Evolutionary conservation across 495 filamentous ascomycete genomes (phyloP), one percentile per base, ranked within the genome.

Genomic region (Daldinia loculata): DNA sequence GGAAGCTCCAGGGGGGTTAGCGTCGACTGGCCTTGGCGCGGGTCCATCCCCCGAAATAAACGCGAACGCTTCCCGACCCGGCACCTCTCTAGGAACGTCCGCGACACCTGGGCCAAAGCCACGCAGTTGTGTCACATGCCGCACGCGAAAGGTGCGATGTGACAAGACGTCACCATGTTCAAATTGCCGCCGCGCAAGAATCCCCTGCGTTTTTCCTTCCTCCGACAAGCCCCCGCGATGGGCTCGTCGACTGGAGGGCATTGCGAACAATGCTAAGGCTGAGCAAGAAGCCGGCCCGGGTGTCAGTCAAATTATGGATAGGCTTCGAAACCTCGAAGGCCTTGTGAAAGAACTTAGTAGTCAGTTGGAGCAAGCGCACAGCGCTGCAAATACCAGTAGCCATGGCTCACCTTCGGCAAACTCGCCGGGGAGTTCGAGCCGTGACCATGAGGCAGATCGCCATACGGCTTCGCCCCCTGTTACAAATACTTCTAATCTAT

Each of bases 111-210:
- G 11, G 9, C 67, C 75, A 22, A 86, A 87, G 67, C 72, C 69
- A 50, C 85, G 86, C 36, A 88, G 87, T 66, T 89, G 88, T 45
- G 78, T 84, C 22, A 79, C 83, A 45, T 90, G 88, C 69, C 80
- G 88, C 9, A 79, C 76, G 14, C 85, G 88, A 19, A 90, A 89
- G 66, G 88, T 90, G 19, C 84, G 86, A 52, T 90, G 88, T 70
- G 84, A 90, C 71, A 89, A 89, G 71, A 75, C 75, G 36, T 82
- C 82, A 1, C 87, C 88, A 29, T 90, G 88, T 69, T 84, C 85
- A 0, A 87, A 86, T 63, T 90, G 88, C 75, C 84, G 82, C 55
- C 83, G 86, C 0, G 86, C 83, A 3, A 82, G 83, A 53, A 86
- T 89, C 61, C 78, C 82, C 5, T 90, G 88, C 70, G 77, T 88